These are phyloP conservation scores for Strobilomyces dryophilus DNA, from an alignment of 768 basidiomycete genomes.

Conservation along the genomic window DNA sequence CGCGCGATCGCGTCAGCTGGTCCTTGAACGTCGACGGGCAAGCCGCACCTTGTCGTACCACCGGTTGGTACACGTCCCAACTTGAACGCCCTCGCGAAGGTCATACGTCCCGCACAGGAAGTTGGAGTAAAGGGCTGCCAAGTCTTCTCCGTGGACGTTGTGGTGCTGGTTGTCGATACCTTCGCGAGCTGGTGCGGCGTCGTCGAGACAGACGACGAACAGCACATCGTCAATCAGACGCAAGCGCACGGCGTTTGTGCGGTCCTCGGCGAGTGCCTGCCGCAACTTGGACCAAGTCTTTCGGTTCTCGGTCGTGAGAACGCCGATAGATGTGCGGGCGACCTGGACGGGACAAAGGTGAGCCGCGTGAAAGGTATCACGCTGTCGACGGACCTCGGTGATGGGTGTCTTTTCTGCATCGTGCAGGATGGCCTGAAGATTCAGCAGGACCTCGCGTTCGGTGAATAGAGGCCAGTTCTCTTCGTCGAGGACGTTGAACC, in stretches of 20 bases:
- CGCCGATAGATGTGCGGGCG: conserved; percentile 81
- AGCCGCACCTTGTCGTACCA: conserved; percentile 84
- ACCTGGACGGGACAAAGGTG: conserved; percentile 42
- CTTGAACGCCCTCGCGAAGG: conserved; percentile 79
- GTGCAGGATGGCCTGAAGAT: conserved; percentile 82
- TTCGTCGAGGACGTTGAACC: conserved; percentile 91
- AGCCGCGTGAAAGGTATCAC: background rate
- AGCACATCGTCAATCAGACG: too few relatives aligned
- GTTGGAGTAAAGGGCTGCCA: conserved; percentile 83
- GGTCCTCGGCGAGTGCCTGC: conserved; percentile 56
- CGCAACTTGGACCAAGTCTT: conserved; percentile 87
- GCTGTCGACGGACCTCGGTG: conserved; percentile 41
- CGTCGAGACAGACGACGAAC: conserved; percentile 92
- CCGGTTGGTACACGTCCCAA: conserved; percentile 93
- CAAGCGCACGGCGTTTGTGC: conserved; percentile 76
- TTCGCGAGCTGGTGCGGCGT: conserved; percentile 43
- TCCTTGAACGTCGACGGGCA: too few relatives aligned
- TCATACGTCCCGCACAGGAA: conserved; percentile 92
- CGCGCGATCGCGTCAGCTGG: background rate
- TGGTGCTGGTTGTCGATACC: conserved; percentile 7
- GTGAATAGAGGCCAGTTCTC: conserved; percentile 78
- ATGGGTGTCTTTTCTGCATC: conserved; percentile 87
- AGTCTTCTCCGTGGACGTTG: conserved; percentile 42
- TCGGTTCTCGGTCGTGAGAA: conserved; percentile 91
- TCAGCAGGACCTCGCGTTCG: conserved; percentile 82